These are phyloP conservation scores for Acanthamoeba healyi DNA, from an alignment of 208 protist species.

Conservation along the genomic window DNA sequence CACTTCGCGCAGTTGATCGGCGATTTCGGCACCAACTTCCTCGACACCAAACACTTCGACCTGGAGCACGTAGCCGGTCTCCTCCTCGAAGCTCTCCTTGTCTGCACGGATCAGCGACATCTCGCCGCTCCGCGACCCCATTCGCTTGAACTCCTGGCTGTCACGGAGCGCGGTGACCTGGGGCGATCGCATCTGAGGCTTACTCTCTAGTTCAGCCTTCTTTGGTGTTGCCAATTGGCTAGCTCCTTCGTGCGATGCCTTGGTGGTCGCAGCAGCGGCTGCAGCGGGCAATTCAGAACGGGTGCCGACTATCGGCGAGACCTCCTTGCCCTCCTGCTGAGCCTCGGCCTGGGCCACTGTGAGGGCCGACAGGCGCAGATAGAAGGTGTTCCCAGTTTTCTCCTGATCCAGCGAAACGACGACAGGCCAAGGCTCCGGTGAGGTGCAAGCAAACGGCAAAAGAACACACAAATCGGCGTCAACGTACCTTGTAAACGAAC, in stretches of 20 bases:
- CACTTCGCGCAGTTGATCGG: slow-evolving; percentile 59
- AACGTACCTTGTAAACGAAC: slow-evolving; percentile 63
- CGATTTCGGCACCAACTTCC: slow-evolving; percentile 63
- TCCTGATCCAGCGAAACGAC: not conserved
- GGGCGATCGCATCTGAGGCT: not conserved
- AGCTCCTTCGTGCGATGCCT: too few species aligned
- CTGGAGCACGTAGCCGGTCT: slow-evolving; percentile 26
- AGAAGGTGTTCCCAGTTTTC: slow-evolving; percentile 69
- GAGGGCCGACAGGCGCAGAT: slow-evolving; percentile 39
- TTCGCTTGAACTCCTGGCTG: slow-evolving; percentile 3
- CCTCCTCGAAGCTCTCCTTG: not conserved
- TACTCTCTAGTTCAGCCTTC: not conserved
- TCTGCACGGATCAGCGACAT: not conserved
- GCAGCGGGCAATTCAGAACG: too few species aligned
- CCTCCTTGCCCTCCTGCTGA: not conserved
- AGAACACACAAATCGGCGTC: not conserved
- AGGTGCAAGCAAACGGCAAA: too few species aligned
- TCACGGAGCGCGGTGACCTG: not conserved
- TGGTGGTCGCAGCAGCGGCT: too few species aligned
- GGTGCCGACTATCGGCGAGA: too few species aligned
- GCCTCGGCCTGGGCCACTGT: not conserved
- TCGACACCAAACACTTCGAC: slow-evolving; percentile 74
- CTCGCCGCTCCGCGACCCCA: not conserved
- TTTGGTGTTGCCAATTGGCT: not conserved
- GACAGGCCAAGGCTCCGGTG: not conserved